phyloP scores from a whole-genome alignment of 768 basidiomycete species.

The Pleurotus pulmonarius region DNA sequence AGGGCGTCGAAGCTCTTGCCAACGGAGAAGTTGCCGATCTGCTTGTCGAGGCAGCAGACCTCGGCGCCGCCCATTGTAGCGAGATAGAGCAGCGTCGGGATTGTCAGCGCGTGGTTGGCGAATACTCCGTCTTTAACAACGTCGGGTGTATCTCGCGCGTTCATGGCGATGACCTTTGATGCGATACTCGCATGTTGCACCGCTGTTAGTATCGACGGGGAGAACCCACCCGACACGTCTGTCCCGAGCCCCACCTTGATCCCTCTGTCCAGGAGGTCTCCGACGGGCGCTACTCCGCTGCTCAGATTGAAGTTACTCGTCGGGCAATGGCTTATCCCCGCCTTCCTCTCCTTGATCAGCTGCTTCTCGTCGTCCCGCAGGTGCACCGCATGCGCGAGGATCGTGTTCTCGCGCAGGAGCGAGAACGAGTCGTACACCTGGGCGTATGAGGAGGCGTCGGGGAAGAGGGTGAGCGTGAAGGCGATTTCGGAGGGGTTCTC shows the following conservation, averaged over 20 bases:
- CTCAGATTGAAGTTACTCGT: slow-evolving; percentile 90
- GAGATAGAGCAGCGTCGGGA: slow-evolving; percentile 79
- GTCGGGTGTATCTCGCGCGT: slow-evolving; percentile 19
- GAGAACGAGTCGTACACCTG: slow-evolving; percentile 78
- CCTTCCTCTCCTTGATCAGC: slow-evolving; percentile 57
- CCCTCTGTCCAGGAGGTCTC: slow-evolving; percentile 73
- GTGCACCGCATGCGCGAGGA: slow-evolving; percentile 87
- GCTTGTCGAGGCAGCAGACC: slow-evolving; percentile 66
- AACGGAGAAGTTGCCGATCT: slow-evolving; percentile 69
- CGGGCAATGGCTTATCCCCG: slow-evolving; percentile 91
- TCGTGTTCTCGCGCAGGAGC: slow-evolving; percentile 73
- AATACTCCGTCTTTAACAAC: slow-evolving; percentile 26
- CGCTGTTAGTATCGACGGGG: slow-evolving; percentile 71
- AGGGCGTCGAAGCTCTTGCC: slow-evolving; percentile 94
- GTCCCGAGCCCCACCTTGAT: slow-evolving; percentile 97
- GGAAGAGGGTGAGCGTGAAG: slow-evolving; percentile 65
- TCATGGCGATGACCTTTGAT: slow-evolving; percentile 70
- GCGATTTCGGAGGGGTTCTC: slow-evolving; percentile 78
- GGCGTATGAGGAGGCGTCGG: slow-evolving; percentile 63
- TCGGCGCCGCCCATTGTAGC: slow-evolving; percentile 91
- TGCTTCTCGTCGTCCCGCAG: slow-evolving; percentile 70
- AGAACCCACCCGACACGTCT: slow-evolving; percentile 87
- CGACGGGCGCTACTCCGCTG: slow-evolving; percentile 81
- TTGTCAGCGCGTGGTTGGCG: slow-evolving; percentile 58
- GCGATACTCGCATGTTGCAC: slow-evolving; percentile 77